Evolutionary conservation across 495 filamentous ascomycete species (phyloP).

Genomic region (Penicillium samsonianum): DNA sequence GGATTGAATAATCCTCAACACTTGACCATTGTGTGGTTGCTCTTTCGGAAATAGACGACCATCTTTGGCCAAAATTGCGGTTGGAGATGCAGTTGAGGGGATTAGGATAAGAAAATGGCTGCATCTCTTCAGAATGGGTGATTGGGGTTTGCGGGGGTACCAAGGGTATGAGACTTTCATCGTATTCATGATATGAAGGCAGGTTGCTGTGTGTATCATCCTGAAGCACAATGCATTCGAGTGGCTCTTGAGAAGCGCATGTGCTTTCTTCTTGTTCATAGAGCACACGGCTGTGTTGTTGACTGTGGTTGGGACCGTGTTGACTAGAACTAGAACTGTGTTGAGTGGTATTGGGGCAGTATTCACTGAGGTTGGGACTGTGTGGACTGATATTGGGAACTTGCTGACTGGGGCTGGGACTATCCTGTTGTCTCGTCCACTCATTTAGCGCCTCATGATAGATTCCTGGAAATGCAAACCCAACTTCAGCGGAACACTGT

Average conservation of each 20-base stretch:
- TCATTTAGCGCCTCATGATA: constrained; percentile 26
- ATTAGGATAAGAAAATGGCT: not conserved
- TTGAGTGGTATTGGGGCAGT: not conserved
- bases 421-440: constrained; percentile 9
- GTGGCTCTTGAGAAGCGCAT: not conserved
- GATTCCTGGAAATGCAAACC: constrained; percentile 27
- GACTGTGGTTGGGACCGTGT: not conserved
- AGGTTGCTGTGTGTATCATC: not conserved
- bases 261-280: not conserved
- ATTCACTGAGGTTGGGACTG: not conserved
- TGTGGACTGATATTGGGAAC: too few relatives aligned
- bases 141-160: not conserved
- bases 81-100: not conserved
- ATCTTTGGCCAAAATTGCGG: too few relatives aligned
- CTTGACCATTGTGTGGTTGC: constrained; percentile 3
- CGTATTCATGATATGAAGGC: not conserved
- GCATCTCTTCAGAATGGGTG: not conserved
- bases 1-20: constrained; percentile 3
- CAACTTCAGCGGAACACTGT: constrained; percentile 18
- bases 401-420: not conserved
- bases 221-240: not conserved
- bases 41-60: not conserved
- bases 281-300: not conserved
- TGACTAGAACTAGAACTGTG: not conserved
- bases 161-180: not conserved